Conservation (phyloP, 768 basidiomycete species). For the Suillus placidus region DNA sequence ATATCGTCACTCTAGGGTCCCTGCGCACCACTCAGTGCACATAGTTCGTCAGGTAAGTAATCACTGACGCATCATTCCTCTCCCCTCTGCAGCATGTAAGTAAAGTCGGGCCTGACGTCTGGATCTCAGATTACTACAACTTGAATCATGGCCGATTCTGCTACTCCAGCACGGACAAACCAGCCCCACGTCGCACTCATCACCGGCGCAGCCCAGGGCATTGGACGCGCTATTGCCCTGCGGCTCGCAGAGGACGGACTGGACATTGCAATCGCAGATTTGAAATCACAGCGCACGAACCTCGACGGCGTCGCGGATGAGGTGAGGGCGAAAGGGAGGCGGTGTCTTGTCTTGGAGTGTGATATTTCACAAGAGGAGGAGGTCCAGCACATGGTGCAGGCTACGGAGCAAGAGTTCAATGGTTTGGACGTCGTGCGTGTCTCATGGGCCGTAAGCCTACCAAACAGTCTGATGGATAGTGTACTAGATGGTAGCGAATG, state of each 20-base stretch:
- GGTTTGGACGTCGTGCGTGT: slow-evolving; percentile 45
- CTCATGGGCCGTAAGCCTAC: neutral
- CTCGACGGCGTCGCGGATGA: slow-evolving; percentile 27
- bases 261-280: slow-evolving; percentile 47
- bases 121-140: too few relatives aligned
- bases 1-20: neutral
- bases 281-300: slow-evolving; percentile 19
- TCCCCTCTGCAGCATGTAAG: neutral
- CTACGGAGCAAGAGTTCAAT: slow-evolving; percentile 35
- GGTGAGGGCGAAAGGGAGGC: slow-evolving; percentile 24
- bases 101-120: too few relatives aligned
- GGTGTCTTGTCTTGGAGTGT: slow-evolving; percentile 24
- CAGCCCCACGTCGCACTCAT: slow-evolving; percentile 39
- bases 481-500: slow-evolving; percentile 10
- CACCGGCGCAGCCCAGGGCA: slow-evolving; percentile 48
- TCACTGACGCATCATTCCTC: neutral
- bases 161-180: neutral
- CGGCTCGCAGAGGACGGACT: slow-evolving; percentile 51
- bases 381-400: slow-evolving; percentile 40
- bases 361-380: slow-evolving; percentile 43
- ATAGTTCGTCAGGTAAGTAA: neutral
- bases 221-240: slow-evolving; percentile 49
- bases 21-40: neutral
- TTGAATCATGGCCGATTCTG: neutral
- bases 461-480: neutral